These are phyloP conservation scores for Sordariomycetes sp. DNA, from an alignment of 2,329 filamentous ascomycete species.

Conservation along the genomic window DNA sequence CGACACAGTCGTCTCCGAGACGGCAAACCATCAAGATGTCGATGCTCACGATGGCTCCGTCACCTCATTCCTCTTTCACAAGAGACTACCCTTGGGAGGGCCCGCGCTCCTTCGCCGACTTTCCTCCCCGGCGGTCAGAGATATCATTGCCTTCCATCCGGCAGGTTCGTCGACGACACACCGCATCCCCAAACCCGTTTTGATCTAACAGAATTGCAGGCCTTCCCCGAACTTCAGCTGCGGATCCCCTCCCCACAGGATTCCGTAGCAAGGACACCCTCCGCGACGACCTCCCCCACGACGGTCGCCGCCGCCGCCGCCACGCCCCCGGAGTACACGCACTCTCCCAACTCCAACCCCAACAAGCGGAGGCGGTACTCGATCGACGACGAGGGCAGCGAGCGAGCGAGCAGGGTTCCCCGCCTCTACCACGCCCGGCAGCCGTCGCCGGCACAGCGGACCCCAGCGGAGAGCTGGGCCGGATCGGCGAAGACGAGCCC, in stretches of 20 bases:
- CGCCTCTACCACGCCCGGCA: conserved; percentile 23
- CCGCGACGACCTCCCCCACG: conserved; percentile 20
- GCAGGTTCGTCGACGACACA: conserved; percentile 24
- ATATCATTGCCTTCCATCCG: conserved; percentile 33
- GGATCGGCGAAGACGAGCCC: conserved; percentile 19
- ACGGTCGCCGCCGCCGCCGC: conserved; percentile 14
- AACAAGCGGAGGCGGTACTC: conserved; percentile 33
- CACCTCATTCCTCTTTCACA: conserved; percentile 3
- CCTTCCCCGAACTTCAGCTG: conserved; percentile 30
- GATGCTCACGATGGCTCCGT: conserved; percentile 5
- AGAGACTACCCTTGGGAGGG: conserved; percentile 4
- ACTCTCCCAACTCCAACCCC: conserved; percentile 28
- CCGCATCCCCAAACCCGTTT: neutral
- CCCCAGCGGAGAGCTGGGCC: conserved; percentile 20
- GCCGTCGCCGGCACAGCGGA: conserved; percentile 14
- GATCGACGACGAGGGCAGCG: conserved; percentile 24
- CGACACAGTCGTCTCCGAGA: neutral
- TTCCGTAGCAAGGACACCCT: conserved; percentile 15
- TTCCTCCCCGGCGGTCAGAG: conserved; percentile 1
- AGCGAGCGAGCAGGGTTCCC: conserved; percentile 29
- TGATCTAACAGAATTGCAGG: conserved; percentile 13
- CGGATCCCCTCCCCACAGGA: conserved; percentile 18
- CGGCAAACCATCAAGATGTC: neutral
- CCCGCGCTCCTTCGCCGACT: neutral
- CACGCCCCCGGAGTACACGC: conserved; percentile 31